Evolutionary conservation across 2,329 filamentous ascomycete species (phyloP).

Genomic region (Macrophomina tecta): DNA sequence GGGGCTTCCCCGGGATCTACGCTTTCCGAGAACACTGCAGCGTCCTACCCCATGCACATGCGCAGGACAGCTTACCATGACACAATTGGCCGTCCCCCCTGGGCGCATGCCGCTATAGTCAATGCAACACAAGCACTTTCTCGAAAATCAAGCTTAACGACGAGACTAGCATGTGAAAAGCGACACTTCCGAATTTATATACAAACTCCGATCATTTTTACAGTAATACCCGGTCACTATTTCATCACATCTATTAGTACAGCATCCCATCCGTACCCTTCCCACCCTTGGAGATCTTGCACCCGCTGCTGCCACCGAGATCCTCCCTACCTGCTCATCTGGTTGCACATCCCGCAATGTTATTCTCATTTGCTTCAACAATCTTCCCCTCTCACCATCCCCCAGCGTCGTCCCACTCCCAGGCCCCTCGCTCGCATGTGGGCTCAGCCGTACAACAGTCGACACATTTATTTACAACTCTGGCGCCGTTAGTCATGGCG

Average conservation of each 20-base stretch:
- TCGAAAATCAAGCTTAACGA: too few relatives aligned
- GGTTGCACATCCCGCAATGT: not conserved
- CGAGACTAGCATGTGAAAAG: too few relatives aligned
- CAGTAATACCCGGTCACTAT: too few relatives aligned
- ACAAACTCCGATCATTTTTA: too few relatives aligned
- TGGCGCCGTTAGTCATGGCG: not conserved
- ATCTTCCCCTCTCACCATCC: not conserved
- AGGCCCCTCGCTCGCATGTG: not conserved
- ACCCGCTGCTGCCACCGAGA: not conserved
- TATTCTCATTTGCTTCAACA: not conserved
- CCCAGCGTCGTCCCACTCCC: not conserved
- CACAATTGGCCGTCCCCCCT: too few relatives aligned
- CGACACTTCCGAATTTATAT: too few relatives aligned
- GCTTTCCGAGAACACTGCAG: too few relatives aligned
- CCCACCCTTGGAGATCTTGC: not conserved
- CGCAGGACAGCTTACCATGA: too few relatives aligned
- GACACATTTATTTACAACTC: not conserved
- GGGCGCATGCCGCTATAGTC: too few relatives aligned
- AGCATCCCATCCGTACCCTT: not conserved
- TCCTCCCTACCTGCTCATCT: not conserved
- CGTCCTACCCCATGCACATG: too few relatives aligned
- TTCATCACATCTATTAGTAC: not conserved
- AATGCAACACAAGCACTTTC: too few relatives aligned
- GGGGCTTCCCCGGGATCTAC: too few relatives aligned
- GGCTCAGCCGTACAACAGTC: not conserved